phyloP scores from a whole-genome alignment of 2,329 filamentous ascomycete genomes.

The Fusarium concolor region DNA sequence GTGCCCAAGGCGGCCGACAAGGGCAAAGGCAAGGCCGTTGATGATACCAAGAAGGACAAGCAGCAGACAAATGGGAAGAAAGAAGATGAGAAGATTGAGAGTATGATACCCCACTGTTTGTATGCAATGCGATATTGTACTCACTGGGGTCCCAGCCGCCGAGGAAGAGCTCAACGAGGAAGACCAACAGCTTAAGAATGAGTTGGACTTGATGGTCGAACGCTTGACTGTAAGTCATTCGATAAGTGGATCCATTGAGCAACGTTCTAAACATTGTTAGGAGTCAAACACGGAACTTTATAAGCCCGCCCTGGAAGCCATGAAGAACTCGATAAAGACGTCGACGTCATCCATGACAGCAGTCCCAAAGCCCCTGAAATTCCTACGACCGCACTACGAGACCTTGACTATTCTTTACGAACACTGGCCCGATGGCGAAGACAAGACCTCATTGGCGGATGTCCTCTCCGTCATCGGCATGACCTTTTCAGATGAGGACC shows the following conservation, averaged over 20 bases:
- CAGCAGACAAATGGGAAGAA: constrained; percentile 78
- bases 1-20: constrained; percentile 87
- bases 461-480: constrained; percentile 97
- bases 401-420: constrained; percentile 89
- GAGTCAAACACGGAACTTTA: constrained; percentile 90
- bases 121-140: constrained; percentile 28
- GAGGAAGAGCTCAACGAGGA: constrained; percentile 95
- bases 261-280: constrained; percentile 58
- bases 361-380: constrained; percentile 97
- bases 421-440: constrained; percentile 83
- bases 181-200: constrained; percentile 97
- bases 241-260: background rate
- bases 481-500: constrained; percentile 97
- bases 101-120: constrained; percentile 50
- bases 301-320: constrained; percentile 91
- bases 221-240: constrained; percentile 77
- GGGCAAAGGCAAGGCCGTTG: constrained; percentile 92
- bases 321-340: constrained; percentile 99
- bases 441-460: constrained; percentile 92
- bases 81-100: constrained; percentile 72
- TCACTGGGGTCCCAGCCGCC: constrained; percentile 50
- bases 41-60: constrained; percentile 78
- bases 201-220: constrained; percentile 98
- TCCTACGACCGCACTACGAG: constrained; percentile 96
- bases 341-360: constrained; percentile 99